Conservation (phyloP, 208 protist genomes). For the Baffinella frigidus region DNA sequence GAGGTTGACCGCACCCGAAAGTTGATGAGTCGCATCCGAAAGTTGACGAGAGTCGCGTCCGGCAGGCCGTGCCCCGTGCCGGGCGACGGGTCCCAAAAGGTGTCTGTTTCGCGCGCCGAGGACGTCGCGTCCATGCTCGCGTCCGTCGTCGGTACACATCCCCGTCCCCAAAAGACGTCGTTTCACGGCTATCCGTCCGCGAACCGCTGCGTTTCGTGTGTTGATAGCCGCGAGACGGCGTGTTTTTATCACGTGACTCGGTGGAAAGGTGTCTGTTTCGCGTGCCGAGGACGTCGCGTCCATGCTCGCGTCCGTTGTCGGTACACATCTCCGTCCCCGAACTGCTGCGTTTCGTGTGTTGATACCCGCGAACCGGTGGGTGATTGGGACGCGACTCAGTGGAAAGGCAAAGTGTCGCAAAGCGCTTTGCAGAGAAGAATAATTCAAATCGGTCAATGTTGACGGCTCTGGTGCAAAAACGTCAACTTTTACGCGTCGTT, state of each 20-base stretch:
- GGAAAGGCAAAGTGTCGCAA: no score
- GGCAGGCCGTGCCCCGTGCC: not conserved
- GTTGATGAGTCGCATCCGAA: not conserved
- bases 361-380: no score
- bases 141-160: not conserved
- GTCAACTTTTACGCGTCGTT: no score
- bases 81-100: not conserved
- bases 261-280: not conserved
- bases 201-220: not conserved
- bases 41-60: not conserved
- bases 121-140: constrained; percentile 49
- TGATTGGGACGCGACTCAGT: no score
- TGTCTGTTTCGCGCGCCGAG: not conserved
- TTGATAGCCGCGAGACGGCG: no score
- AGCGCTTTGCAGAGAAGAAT: no score
- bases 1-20: not conserved
- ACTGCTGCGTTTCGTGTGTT: not conserved
- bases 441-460: no score
- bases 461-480: no score
- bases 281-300: constrained; percentile 32
- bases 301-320: constrained; percentile 27
- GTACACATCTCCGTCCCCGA: not conserved
- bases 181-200: not conserved
- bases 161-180: not conserved
- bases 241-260: no score